Base-by-base conservation (phyloP, 2,329 filamentous ascomycete genomes). In the Ceratocystis eucalypticola region DNA sequence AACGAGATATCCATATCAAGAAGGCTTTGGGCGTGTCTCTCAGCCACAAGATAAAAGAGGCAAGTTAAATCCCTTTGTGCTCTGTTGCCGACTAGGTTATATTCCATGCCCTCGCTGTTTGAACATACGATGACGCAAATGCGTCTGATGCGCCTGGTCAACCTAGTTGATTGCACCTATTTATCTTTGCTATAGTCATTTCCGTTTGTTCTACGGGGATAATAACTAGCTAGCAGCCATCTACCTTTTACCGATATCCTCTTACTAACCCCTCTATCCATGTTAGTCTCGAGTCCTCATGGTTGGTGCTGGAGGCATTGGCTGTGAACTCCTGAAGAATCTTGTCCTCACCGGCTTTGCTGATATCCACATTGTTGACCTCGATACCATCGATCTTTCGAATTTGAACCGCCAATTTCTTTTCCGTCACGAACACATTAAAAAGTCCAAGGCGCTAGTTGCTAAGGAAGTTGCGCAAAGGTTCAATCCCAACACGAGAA, bases 361-460 rank as follows among this genome's bases (percentile, higher is more conserved):
- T 70, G 89, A 96, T 77, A 86, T 97, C 63, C 89, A 96, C 75
- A 87, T 97, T 59, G 91, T 99, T 71, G 94, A 99, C 76, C 88
- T 99, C 68, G 94, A 99, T 75, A 99, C 94, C 0, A 97, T 99
- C 77, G 94, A 99, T 74, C 82, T 99, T 25, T 96, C 91, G 77
- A 99, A 99, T 74, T 82, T 99, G 63, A 99, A 99, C 72, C 89
- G 94, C 66, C 94, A 99, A 75, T 99, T 99, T 73, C 85, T 99
- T 61, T 99, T 99, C 76, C 85, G 92, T 69, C 88, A 93, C 72
- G 92, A 97, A 74, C 94, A 99, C 73, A 97, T 99, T 77, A 97
- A 96, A 77, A 96, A 96, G 75, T 85, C 93, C 1, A 99, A 99
- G 75, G 92, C 94, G 64, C 77, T 96, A 77, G 92, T 96, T 70